Base-by-base conservation (phyloP, 1,284 basidiomycete species). In the Ceraceosorus guamensis region DNA sequence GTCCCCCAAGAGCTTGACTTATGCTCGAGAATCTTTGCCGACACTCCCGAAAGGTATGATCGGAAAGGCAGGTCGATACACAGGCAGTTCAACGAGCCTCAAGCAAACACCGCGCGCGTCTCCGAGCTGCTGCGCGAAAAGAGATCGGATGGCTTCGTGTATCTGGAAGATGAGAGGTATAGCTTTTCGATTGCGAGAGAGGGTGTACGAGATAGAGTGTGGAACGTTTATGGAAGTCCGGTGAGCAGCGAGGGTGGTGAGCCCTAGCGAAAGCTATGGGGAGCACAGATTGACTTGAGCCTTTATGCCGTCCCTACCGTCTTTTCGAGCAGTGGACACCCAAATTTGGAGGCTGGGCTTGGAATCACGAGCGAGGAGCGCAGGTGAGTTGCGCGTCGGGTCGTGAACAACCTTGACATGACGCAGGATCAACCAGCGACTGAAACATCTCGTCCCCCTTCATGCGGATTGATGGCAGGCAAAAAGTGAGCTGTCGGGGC, bases 221-320 rank as follows among this genome's bases (percentile, higher is more conserved):
- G 63, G 63, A 61, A 52, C 18, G 53, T 66, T 5, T 63, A 54
- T 45, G 66, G 63, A 2, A 61, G 59, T 45, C 63, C 66, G 14
- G 57, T 56, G 35, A 58, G 18, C 32, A 48, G 18, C 46, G 3
- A 48, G 39, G 2, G 11, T 41, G 39, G 24, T 24, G 24, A 24
- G 24, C 24, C 24, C 24, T 24, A 24, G 24, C 24, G 24, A 1
- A 1, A 24, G 24, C 2, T 24, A 24, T 24, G 24, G 24, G 3
- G 24, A 24, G 24, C 24, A 24, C 24, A 24, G 24, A 24, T 24
- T 24, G 24, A 24, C 2, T 24, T 24, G 24, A 24, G 24, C 24
- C 24, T 3, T 24, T 18, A 4, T 18, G 33, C 41, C 34, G 39
- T 52, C 16, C 4, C 16, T 7, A 11, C 30, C 0, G 35, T 37